Evolutionary conservation across 1,139 yeast species (phyloP), one percentile per base, ranked within the genome.

Genomic region (Hanseniaspora gamundiae): DNA sequence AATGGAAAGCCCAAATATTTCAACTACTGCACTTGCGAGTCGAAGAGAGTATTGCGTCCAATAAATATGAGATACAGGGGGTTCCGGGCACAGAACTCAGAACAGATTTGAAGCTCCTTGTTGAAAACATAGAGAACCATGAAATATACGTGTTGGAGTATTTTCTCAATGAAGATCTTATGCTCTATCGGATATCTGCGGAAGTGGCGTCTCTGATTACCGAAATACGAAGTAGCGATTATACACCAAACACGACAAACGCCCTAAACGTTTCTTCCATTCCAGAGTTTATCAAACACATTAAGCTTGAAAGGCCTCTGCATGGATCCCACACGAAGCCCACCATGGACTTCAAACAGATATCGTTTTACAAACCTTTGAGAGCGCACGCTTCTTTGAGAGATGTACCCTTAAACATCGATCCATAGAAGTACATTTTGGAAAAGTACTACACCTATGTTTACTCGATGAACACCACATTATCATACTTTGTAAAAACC

Each of bases 1-100:
- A 44, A 47, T 22, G 40, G 7, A 27, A 43, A 9, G 42, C 36
- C 4, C 10, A 13, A 17, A 17, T 17, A 10, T 33, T n/a, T 33
- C 13, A n/a, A 9, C 13, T 33, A 13, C 14, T 17, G 6, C n/a
- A 33, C 19, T 19, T 19, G 3, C 6, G 19, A 11, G 16, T 17
- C n/a, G 21, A 33, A 33, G 24, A 33, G 7, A 40, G 28, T 39
- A 40, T 40, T 38, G 41, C 39, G 41, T 46, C 20, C 46, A 39
- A 14, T 44, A 39, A 19, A 38, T 46, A 39, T 39, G 41, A 29
- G 39, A 43, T 16, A 21, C 29, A 19, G 11, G 33, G 36, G 24
- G 35, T n/a, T 22, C 24, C 27, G 14, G n/a, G 17, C 19, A 10
- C 24, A 14, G 29, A 36, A 4, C 13, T 24, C 11, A 21, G 13